Base-by-base conservation (phyloP, 805 yeast species). In the Kockiozyma suomiensis region DNA sequence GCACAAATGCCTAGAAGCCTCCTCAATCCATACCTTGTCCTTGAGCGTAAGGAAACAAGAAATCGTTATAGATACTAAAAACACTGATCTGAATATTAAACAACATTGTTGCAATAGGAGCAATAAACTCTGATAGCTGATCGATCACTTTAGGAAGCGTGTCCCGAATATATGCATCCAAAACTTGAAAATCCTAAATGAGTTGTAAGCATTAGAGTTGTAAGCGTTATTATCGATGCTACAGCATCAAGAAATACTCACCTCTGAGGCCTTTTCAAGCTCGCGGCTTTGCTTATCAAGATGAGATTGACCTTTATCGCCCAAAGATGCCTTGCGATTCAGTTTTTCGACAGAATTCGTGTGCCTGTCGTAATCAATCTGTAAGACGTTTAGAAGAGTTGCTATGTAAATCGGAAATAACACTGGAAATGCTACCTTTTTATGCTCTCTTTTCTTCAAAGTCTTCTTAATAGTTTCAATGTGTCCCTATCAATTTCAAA, bases 401-500 rank as follows among this genome's bases (percentile, higher is more conserved):
- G 54, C 38, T 21, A 15, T 15, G n/a, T 15, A 25, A 13, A n/a
- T 10, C 28, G 21, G 12, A 17, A 13, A 23, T 12, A 25, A 10
- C 17, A 25, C 19, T 2, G 13, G 3, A 7, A 33, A 23, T 25
- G 30, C 43, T 23, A 59, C 62, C 68, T 75, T 74, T 65, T 74
- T 74, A 66, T 73, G 76, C 30, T 70, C 73, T 1, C 76, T 68
- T 56, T 74, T 74, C 56, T 66, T 71, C 35, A 74, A 66, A 3
- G 73, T 68, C 60, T 72, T 71, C 46, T 66, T 68, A 13, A 73
- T 71, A 3, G 66, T 57, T 13, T 69, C 72, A 46, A 73, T 62
- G 57, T 65, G 65, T 17, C 66, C 68, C 66, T 62, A 37, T 7
- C 17, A 19, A 19, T 15, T 21, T 15, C 25, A 8, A 26, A 42